Evolutionary conservation across 139 green algal genomes (phyloP), one percentile per base, ranked within the genome.

Genomic region (Coelastrella sp.): DNA sequence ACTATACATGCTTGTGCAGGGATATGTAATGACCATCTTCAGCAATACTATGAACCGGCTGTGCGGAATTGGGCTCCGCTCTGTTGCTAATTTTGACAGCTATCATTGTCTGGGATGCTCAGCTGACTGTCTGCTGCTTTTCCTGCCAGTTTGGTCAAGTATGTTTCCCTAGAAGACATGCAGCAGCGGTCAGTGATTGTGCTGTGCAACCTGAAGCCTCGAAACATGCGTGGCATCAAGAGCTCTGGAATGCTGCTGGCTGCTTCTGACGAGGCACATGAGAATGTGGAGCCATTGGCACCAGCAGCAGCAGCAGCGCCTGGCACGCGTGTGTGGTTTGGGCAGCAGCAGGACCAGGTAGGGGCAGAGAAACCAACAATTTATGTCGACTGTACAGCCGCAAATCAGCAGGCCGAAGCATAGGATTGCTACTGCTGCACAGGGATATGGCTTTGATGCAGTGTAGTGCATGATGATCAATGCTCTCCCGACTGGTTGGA

Each of bases 191-290:
- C 91, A 27, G 97, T 99, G 17, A 80, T 97, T 20, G 96, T 98
- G 22, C 91, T 98, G 78, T 93, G 92, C 87, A 98, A 98, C 85
- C 90, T 98, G 10, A 98, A 98, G 56, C 82, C 92, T 0, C 82
- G 91, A 58, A 94, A 94, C 84, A 94, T 95, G 92, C 90, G 93
- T 11, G 94, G 96, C 27, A 93, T 98, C 81, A 97, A 97, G 90
- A 97, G 94, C 65, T 87, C 94, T 88, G 96, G 96, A 82, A 98
- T 98, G 96, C 88, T 98, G 75, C 93, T 98, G 59, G 94, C 92
- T 22, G 96, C 96, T 0, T 95, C 89, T 25, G 87, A 98, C 90
- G 92, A 93, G 60, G 81, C 89, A n/a, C 95, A 98, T 87, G 81
- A 76, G 25, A 87, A 92, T 8, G 95, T 97, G 70, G 95, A 98